Evolutionary conservation across 2,329 filamentous ascomycete genomes (phyloP), one percentile per base, ranked within the genome.

Genomic region (Colletotrichum viniferum): DNA sequence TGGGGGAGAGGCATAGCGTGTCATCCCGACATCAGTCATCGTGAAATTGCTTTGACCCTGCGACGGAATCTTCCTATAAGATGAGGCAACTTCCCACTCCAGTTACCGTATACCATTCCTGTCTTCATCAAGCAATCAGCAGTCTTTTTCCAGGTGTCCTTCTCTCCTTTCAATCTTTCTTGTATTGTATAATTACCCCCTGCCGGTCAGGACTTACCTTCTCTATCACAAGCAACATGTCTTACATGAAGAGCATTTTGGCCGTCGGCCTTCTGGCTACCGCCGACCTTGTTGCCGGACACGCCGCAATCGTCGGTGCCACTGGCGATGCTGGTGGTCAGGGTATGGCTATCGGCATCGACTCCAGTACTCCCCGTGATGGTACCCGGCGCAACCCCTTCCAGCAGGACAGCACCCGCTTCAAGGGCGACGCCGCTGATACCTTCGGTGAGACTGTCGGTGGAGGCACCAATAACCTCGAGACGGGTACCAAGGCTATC

Each of bases 391-490:
- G 91, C 76, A 84, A 87, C 65, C 92, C 92, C 61, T 93, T 92
- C 86, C 92, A 94, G 84, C 88, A 90, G 77, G 92, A 93, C 78
- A 87, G 87, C 66, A 94, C 92, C 68, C 90, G 90, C 71, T 93
- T 93, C 88, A 85, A 85, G 69, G 90, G 90, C 55, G 85, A 84
- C 52, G 82, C 87, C 16, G 89, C 87, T 14, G 86, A 87, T 52
- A 87, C 87, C 28, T 87, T 91, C 78, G 90, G 91, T 77, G 89
- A 92, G 86, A 93, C 91, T 14, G 81, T 92, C 70, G 88, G 83
- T 26, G 87, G 80, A 71, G 92, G 92, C 71, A 83, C 83, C 83
- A 93, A 93, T 85, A 81, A 90, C 74, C 81, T 91, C 78, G 86
- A 92, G 81, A 80, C 86, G 32, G 91, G 90, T 76, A 93, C 91